These are phyloP conservation scores for Secale cereale DNA, from an alignment of 176 grass and related monocot species.

Conservation along the genomic window DNA sequence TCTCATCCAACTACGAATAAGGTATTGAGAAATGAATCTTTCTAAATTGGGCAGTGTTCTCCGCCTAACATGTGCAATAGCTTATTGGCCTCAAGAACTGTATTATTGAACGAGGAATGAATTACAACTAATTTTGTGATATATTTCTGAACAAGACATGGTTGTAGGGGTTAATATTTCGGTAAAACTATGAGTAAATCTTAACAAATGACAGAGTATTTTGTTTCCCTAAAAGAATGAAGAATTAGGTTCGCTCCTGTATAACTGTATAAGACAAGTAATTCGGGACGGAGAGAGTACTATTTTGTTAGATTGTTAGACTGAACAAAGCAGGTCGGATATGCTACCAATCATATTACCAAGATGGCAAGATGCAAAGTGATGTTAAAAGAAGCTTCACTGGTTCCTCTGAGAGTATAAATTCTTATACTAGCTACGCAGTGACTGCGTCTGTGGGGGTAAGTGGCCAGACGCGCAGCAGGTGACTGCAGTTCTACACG, in stretches of 20 bases:
- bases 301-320: not conserved
- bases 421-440: too few relatives aligned
- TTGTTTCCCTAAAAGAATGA: not conserved
- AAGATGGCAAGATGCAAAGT: too few relatives aligned
- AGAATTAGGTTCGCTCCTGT: not conserved
- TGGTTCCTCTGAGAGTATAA: too few relatives aligned
- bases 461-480: too few relatives aligned
- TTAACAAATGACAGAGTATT: not conserved
- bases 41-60: not conserved
- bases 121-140: not conserved
- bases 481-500: too few relatives aligned
- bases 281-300: not conserved
- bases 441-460: too few relatives aligned
- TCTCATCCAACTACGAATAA: conserved; percentile 66
- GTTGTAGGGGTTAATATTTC: not conserved
- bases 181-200: not conserved
- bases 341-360: too few relatives aligned
- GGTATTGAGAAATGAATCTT: conserved; percentile 33
- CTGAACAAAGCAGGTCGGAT: not conserved
- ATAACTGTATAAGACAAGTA: not conserved
- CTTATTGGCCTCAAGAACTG: not conserved
- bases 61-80: not conserved
- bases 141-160: not conserved
- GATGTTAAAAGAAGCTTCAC: not conserved
- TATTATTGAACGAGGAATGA: not conserved